Evolutionary conservation across 306 rosid genomes (phyloP).

Genomic region (Purshia tridentata): DNA sequence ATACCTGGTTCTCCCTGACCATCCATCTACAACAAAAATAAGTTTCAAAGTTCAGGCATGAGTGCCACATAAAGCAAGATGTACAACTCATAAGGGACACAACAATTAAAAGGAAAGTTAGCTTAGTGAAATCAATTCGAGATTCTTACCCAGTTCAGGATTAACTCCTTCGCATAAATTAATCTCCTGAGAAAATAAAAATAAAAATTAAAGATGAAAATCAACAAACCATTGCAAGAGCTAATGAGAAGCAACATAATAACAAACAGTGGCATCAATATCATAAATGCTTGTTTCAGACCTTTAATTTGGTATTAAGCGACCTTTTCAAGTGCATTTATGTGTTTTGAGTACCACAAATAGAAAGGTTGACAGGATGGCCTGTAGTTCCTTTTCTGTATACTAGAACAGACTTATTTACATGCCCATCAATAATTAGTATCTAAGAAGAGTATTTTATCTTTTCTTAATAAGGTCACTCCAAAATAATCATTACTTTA

Average conservation of each 20-base stretch:
- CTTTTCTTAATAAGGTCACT: conserved; percentile 3
- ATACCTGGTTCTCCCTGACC: conserved; percentile 79
- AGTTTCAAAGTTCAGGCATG: conserved; percentile 27
- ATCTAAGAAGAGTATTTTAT: background rate
- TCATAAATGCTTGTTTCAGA: background rate
- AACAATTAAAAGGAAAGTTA: conserved; percentile 9
- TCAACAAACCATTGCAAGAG: background rate
- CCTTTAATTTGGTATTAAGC: background rate
- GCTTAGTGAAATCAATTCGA: conserved; percentile 21
- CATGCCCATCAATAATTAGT: background rate
- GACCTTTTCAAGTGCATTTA: background rate
- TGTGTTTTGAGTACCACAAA: background rate
- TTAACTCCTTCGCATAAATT: conserved; percentile 35
- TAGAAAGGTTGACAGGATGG: background rate
- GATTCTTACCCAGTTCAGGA: conserved; percentile 49
- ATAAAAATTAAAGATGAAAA: conserved; percentile 2
- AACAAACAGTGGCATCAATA: background rate
- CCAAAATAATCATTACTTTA: conserved; percentile 27
- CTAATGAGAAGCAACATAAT: conserved; percentile 2
- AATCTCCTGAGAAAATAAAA: conserved; percentile 43
- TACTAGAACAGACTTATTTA: background rate
- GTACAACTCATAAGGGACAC: background rate
- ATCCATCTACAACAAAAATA: conserved; percentile 51
- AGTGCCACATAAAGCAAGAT: conserved; percentile 22
- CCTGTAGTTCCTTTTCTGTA: too few relatives aligned